These are phyloP conservation scores for Phanerodontia chrysosporium DNA, from an alignment of 768 basidiomycete genomes.

Conservation along the genomic window DNA sequence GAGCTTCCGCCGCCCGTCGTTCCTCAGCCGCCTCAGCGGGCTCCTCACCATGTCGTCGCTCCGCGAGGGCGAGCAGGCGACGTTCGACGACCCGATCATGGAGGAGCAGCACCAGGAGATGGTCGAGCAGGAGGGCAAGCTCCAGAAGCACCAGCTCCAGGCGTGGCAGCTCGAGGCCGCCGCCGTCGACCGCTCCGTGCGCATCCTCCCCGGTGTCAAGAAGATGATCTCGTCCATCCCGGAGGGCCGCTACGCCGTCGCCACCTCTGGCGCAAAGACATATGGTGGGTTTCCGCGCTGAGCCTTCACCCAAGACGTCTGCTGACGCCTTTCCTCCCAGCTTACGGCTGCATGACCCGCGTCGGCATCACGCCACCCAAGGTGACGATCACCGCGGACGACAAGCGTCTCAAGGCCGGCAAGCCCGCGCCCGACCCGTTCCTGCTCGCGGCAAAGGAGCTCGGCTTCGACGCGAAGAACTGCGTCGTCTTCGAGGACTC, in stretches of 20 bases:
- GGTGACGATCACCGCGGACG: conserved; percentile 74
- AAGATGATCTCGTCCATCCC: conserved; percentile 64
- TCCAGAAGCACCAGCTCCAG: conserved; percentile 30
- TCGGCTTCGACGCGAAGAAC: conserved; percentile 51
- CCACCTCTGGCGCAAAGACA: conserved; percentile 70
- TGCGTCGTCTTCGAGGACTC: conserved; percentile 81
- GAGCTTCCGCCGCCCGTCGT: conserved; percentile 42
- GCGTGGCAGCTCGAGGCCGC: conserved; percentile 57
- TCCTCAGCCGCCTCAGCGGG: conserved; percentile 37
- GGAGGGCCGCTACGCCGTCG: conserved; percentile 62
- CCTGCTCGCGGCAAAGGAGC: conserved; percentile 56
- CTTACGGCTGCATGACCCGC: conserved; percentile 65
- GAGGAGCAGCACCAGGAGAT: conserved; percentile 33
- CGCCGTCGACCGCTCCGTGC: conserved; percentile 57
- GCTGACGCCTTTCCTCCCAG: conserved; percentile 26
- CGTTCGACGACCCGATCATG: conserved; percentile 28
- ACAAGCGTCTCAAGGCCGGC: conserved; percentile 64
- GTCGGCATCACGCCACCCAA: conserved; percentile 64
- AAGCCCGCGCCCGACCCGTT: conserved; percentile 64
- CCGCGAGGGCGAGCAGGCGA: conserved; percentile 27
- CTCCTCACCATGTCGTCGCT: conserved; percentile 35
- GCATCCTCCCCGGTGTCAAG: conserved; percentile 67
- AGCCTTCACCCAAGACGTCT: not conserved
- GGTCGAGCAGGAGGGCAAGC: conserved; percentile 25
- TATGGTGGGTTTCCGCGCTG: conserved; percentile 41